Conservation (phyloP, 164 flowering plant species). For the Santalum album region DNA sequence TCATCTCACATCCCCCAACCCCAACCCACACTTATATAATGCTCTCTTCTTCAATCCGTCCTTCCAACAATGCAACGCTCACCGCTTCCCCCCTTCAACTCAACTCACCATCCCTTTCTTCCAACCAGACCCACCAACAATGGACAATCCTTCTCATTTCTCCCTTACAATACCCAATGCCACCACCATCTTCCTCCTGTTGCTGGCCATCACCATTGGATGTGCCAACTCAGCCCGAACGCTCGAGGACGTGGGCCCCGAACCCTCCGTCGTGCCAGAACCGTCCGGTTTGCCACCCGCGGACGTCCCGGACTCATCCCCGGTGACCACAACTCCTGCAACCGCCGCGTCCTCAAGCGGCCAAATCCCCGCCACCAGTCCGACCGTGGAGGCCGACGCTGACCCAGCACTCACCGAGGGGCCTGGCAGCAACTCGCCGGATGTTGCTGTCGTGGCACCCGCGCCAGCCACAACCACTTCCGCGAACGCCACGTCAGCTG, state of each 20-base stretch:
- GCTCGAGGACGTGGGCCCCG: constrained; percentile 36
- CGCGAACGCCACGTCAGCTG: constrained; percentile 3
- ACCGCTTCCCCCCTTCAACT: too few species aligned
- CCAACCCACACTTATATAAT: neutral
- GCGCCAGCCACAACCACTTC: constrained; percentile 12
- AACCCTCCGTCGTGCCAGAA: constrained; percentile 7
- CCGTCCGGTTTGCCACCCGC: constrained; percentile 6
- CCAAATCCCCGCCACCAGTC: constrained; percentile 4
- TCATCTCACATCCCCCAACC: neutral
- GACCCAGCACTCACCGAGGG: too few species aligned
- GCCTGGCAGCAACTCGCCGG: too few species aligned
- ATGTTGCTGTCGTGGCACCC: too few species aligned
- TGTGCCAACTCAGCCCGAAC: constrained; percentile 38
- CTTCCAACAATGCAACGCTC: too few species aligned
- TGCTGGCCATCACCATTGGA: constrained; percentile 25
- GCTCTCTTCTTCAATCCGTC: too few species aligned
- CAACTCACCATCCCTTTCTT: too few species aligned
- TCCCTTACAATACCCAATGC: constrained; percentile 9
- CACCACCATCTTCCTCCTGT: constrained; percentile 15
- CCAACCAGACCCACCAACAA: too few species aligned
- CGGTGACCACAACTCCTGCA: constrained; percentile 13
- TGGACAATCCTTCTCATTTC: constrained; percentile 10
- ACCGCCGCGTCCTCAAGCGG: constrained; percentile 14
- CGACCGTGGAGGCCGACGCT: neutral
- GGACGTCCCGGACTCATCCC: constrained; percentile 7